These are phyloP conservation scores for Evernia prunastri DNA, from an alignment of 495 filamentous ascomycete species.

Conservation along the genomic window DNA sequence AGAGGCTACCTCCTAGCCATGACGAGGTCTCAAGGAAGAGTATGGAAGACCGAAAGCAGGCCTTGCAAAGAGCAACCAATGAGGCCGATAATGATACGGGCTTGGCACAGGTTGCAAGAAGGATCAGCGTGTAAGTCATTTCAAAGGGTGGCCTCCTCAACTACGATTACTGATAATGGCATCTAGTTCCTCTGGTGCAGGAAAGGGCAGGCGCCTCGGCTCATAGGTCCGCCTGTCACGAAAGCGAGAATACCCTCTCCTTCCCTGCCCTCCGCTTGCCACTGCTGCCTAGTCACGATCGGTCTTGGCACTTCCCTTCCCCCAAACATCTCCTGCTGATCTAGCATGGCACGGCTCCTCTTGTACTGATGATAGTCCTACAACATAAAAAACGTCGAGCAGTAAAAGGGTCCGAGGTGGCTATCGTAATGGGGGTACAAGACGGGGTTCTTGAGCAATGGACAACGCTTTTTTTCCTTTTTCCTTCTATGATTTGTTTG, in stretches of 20 bases:
- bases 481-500: conserved; percentile 6
- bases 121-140: conserved; percentile 87
- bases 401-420: conserved; percentile 5
- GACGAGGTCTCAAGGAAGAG: conserved; percentile 80
- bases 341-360: conserved; percentile 1
- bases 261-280: conserved; percentile 2
- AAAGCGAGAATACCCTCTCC: background rate
- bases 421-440: conserved; percentile 10
- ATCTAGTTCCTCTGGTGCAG: conserved; percentile 25
- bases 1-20: conserved; percentile 82
- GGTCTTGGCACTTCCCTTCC: background rate
- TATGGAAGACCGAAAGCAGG: conserved; percentile 70
- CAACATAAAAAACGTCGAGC: conserved; percentile 12
- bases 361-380: background rate
- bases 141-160: background rate
- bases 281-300: background rate
- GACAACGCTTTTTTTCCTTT: background rate
- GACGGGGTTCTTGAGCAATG: conserved; percentile 14
- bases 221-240: conserved; percentile 1
- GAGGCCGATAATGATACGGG: conserved; percentile 90
- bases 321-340: background rate
- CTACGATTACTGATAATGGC: conserved; percentile 6
- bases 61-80: conserved; percentile 71
- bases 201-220: conserved; percentile 20
- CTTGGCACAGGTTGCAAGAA: conserved; percentile 73